Percentiles rank a stretch among this genome's conserved stretches.
These are phyloP conservation scores for Crithidia bombi DNA, from an alignment of 208 protist species.

Conservation along the genomic window DNA sequence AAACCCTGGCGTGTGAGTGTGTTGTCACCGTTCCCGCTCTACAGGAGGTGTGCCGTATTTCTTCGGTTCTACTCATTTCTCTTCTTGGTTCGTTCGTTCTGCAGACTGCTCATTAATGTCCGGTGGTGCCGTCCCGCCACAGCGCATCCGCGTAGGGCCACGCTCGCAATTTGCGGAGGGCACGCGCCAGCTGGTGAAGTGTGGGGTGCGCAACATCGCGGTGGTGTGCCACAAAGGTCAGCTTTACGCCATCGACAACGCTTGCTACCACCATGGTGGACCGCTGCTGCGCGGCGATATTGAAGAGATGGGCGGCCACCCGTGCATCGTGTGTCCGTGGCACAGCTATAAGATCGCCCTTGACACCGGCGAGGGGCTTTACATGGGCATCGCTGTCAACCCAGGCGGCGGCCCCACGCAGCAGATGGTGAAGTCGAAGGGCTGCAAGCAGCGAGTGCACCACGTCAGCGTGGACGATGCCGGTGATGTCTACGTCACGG, in stretches of 20 bases:
- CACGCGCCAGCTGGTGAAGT: constrained; percentile 78
- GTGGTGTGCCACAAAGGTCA: constrained; percentile 64
- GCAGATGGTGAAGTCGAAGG: constrained; percentile 74
- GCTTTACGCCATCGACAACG: constrained; percentile 92
- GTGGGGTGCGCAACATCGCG: constrained; percentile 80
- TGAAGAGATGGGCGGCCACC: constrained; percentile 88
- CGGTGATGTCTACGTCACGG: constrained; percentile 68
- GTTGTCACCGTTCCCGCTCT: background rate
- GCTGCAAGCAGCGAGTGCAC: constrained; percentile 87
- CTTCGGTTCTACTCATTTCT: background rate
- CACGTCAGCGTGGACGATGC: constrained; percentile 57
- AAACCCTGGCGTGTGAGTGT: too few species aligned
- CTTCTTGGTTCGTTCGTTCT: background rate
- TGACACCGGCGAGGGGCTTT: constrained; percentile 89
- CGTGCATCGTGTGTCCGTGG: constrained; percentile 92
- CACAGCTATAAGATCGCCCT: constrained; percentile 91
- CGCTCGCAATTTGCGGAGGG: constrained; percentile 42
- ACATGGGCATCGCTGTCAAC: constrained; percentile 67
- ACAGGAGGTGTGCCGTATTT: too few species aligned
- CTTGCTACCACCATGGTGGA: constrained; percentile 93
- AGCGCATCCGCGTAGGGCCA: constrained; percentile 41
- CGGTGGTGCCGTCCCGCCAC: background rate
- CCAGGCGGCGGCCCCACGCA: constrained; percentile 37
- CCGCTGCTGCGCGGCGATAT: constrained; percentile 90
- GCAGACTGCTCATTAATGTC: constrained; percentile 9